A percentile compares a stretch with the other conserved stretches of the same genome.
Conservation (phyloP, 164 flowering plant species). For the Umbilicus rupestris region DNA sequence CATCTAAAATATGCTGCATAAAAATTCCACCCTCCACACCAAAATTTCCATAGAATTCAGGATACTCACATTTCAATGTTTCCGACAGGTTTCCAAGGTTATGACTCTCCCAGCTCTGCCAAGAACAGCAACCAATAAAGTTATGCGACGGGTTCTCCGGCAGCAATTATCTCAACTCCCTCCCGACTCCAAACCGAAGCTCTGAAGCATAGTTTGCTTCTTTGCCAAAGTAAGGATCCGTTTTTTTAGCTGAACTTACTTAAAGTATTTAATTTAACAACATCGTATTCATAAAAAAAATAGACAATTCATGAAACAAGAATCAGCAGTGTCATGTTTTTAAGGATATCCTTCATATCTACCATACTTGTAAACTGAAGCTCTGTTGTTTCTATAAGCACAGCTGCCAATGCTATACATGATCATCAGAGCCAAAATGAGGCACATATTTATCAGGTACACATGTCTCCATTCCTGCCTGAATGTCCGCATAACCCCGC, state of each 20-base stretch:
- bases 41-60: too few relatives aligned
- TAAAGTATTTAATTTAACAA: too few relatives aligned
- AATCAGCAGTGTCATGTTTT: not conserved
- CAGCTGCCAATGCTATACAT: conserved; percentile 23
- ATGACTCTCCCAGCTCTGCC: conserved; percentile 60
- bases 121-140: conserved; percentile 89
- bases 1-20: not conserved
- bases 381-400: conserved; percentile 20
- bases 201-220: too few relatives aligned
- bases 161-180: conserved; percentile 44
- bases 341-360: conserved; percentile 7
- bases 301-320: too few relatives aligned
- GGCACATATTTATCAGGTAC: conserved; percentile 13
- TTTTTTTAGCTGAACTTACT: too few relatives aligned
- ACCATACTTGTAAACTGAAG: not conserved
- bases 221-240: too few relatives aligned
- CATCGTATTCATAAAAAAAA: too few relatives aligned
- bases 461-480: conserved; percentile 28
- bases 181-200: conserved; percentile 34
- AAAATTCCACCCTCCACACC: too few relatives aligned
- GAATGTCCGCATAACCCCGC: conserved; percentile 29
- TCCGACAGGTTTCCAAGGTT: conserved; percentile 49
- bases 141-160: conserved; percentile 87
- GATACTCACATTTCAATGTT: not conserved
- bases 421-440: conserved; percentile 18